Base-by-base conservation (phyloP, 768 basidiomycete genomes). In the Rhizopogon sp. region DNA sequence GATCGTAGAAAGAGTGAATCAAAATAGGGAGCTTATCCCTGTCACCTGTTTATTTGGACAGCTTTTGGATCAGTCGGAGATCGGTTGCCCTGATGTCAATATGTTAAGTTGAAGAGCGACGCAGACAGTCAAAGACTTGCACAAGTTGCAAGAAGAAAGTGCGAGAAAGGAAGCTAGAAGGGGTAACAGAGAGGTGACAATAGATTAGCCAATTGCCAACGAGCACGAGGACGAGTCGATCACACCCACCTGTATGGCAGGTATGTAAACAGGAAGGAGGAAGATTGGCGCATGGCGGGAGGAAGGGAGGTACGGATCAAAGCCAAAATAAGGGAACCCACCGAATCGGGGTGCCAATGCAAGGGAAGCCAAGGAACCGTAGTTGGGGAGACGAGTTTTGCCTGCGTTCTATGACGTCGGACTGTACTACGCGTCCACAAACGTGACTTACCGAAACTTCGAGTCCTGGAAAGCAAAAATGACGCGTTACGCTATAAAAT, bases 261-360 rank as follows among this genome's bases (percentile, higher is more conserved):
- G 46, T 47, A 33, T 33, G 31, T 13, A 43, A n/a, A 43, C 2
- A 46, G 50, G 14, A 46, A 52, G 51, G 28, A 52, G 31, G 39
- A 41, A 49, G 44, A 52, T 52, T 47, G 13, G 28, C 28, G 51
- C 39, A 52, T 33, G 28, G 31, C 28, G 46, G 20, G 31, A 52
- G 43, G 17, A 43, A 49, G 20, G 47, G 20, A 49, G 33, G 47
- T 49, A 49, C 47, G 47, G 20, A 49, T 49, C 14, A 49, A 35
- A 49, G 47, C 33, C 47, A 49, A 49, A 49, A 49, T 49, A 49
- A 49, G 33, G 47, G 33, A 49, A 49, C 47, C 35, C 47, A 49
- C 47, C 33, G 47, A 20, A 49, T 49, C 47, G 47, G 47, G 46
- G 46, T 47, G 20, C 46, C 46, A 47, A 47, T 3, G 9, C 8